Base-by-base conservation (phyloP, 768 basidiomycete species). In the Lentinula edodes region DNA sequence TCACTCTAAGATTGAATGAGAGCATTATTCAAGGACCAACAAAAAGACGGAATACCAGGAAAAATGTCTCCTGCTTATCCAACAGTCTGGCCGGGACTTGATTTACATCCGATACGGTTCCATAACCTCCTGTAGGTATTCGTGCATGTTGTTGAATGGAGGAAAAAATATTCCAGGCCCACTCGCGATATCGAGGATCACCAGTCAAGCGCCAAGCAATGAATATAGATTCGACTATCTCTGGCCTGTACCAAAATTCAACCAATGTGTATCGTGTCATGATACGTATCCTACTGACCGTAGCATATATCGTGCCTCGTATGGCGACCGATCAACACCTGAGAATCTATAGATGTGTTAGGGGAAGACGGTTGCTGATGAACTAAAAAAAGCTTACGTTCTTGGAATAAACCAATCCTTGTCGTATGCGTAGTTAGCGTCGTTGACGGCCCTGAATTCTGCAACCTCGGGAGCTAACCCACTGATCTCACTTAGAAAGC, bases 161-260 rank as follows among this genome's bases (percentile, higher is more conserved):
- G 66, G 83, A 71, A 72, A 90, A 90, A 62, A 90, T 87, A 35
- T 72, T 65, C 88, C 89, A 90, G 42, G 86, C 89, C 66, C 80
- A 80, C n/a, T 82, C 76, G 23, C 89, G 82, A 68, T 89, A 91
- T 43, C 76, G 73, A 18, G 75, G 69, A 65, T 90, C 82, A 15
- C 87, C 87, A 0, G 89, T 90, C 7, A 87, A 72, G 20, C 89
- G 81, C 70, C 75, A 89, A 6, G 87, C 90, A 45, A 87, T 72
- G 74, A 91, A 89, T 15, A 90, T 79, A 1, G 87, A 88, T 70
- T 91, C 89, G 16, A 87, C 80, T 3, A 90, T 91, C 72, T 91
- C 89, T 5, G 89, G 89, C n/a, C 86, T 85, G 63, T 16, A 23
- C 3, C 8, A 58, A 20, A n/a, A n/a, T 32, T 41, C 15, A 16